Evolutionary conservation across 2,329 filamentous ascomycete genomes (phyloP), one percentile per base, ranked within the genome.

Genomic region (Tolypocladium tundrense): DNA sequence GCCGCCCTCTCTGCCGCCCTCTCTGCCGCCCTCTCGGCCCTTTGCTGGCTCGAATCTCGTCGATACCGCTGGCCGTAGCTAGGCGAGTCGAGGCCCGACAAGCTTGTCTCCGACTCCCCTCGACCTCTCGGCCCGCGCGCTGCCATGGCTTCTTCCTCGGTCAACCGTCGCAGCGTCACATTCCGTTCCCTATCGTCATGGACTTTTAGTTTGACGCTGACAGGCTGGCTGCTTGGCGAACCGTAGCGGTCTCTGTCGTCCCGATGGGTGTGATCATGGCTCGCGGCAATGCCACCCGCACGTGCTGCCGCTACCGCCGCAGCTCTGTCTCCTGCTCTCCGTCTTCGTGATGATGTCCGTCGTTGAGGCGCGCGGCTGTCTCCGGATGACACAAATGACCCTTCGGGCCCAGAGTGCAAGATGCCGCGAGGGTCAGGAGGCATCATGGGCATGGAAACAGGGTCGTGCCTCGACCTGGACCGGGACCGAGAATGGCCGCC

Each of bases 151-250:
- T 87, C 84, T 60, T 84, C 79, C 33, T 85, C 83, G 0, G 84
- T 85, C 31, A 87, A 71, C 41, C 82, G 76, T 42, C 84, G 78
- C 48, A 87, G 71, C 16, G 84, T 87, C 58, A 87, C 78, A 61
- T 84, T 84, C 60, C 80, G 75, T 59, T 84, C 79, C 39, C 77
- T 77, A 63, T 87, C 83, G 62, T 84, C 80, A 61, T 85, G 79
- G 53, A 86, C 75, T 65, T 80, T 82, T 58, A 86, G 72, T 66
- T 82, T 84, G 58, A 86, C 79, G 65, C 80, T 82, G 39, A 83
- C 75, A 3, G 80, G 75, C 39, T 77, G 74, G 63, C 77, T 78
- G 6, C 69, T 68, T 7, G 72, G 74, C 33, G 74, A 73, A 55
- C 72, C 72, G 57, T 74, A 75, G 31, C 71, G 70, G 39, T 75